Evolutionary conservation across 2,329 filamentous ascomycete genomes (phyloP), one percentile per base, ranked within the genome.

Genomic region (Sphaceloma murrayae): DNA sequence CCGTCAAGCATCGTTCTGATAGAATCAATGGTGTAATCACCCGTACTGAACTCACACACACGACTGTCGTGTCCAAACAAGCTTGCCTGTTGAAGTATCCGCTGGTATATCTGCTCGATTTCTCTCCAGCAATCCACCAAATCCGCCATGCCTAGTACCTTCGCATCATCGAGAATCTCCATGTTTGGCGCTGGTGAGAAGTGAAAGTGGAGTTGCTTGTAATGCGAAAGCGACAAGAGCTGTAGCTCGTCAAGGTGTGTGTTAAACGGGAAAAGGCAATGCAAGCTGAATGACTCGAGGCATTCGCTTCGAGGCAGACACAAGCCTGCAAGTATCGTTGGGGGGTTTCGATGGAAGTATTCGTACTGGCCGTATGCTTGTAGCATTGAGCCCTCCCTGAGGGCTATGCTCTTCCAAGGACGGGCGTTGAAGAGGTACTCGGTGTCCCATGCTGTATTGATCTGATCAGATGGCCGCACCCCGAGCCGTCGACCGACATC

Each of bases 321-420:
- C 0, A 77, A 61, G 9, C 70, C 67, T 16, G 68, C 67, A 1
- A 84, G 62, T 46, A 83, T 68, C 10, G 78, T 78, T 0, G 77
- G 80, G 5, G 80, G 72, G 1, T 70, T 67, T 33, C 77, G 76
- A 26, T 78, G 67, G 54, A 80, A 84, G 61, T 80, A 85, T 53
- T 85, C 78, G 57, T 85, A 82, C 3, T 75, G 78, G 34, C 73
- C 72, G 62, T 85, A 88, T 4, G 77, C 80, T 46, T 72, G 71
- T n/a, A 82, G 71, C 3, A 77, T 85, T 0, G 81, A 85, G 6
- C 82, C 81, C 62, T 89, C 83, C 57, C 88, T 88, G 51, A 86
- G 73, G 2, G 74, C 65, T 0, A 86, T 54, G 13, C 73, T 70
- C 0, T 68, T 70, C 83, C 84, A 88, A 2, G 73, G 72, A 1